Evolutionary conservation across 2,329 filamentous ascomycete genomes (phyloP), one percentile per base, ranked within the genome.

Genomic region (Colletotrichum cordylinicola): DNA sequence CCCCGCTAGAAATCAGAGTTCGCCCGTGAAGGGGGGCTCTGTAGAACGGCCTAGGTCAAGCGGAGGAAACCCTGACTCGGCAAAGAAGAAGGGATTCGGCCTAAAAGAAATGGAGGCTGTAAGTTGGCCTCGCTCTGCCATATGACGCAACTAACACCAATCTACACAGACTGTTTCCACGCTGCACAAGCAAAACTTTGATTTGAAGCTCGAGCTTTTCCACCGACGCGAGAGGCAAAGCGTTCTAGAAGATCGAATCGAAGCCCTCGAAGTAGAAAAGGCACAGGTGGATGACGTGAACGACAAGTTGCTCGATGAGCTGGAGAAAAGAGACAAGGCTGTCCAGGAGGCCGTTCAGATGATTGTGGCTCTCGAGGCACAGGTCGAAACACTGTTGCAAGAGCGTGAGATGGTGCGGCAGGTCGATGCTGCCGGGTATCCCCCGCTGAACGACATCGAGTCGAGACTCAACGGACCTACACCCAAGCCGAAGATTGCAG

Each of bases 101-200:
- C 85, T 92, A 8, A 93, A 93, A 80, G 93, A 94, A 79, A 92
- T 93, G 86, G 93, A 95, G 82, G 87, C 92, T 85, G 91, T 93
- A 83, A 72, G 62, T 12, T 8, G 21, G 18, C 48, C 48, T 4
- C 62, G 48, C 16, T 72, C 60, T 48, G 55, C 77, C 2, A 8
- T 1, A 12, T 31, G 55, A 35, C 72, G 78, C 18, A 55, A 35
- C 72, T 79, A 66, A 77, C 67, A 68, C 21, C 58, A 16, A 70
- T 21, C 56, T 62, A 58, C 4, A 48, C 65, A 94, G 89, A 91
- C 92, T 70, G 85, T 95, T 68, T 94, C 93, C 6, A 92, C 88
- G 2, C 84, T 95, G 27, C 92, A 93, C 82, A 95, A 95, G 81
- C 91, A 94, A 83, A 95, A 95, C 80, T 95, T 95, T 79, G 93